Conservation (phyloP, 163 green algal species). For the Chloromonas sp. region DNA sequence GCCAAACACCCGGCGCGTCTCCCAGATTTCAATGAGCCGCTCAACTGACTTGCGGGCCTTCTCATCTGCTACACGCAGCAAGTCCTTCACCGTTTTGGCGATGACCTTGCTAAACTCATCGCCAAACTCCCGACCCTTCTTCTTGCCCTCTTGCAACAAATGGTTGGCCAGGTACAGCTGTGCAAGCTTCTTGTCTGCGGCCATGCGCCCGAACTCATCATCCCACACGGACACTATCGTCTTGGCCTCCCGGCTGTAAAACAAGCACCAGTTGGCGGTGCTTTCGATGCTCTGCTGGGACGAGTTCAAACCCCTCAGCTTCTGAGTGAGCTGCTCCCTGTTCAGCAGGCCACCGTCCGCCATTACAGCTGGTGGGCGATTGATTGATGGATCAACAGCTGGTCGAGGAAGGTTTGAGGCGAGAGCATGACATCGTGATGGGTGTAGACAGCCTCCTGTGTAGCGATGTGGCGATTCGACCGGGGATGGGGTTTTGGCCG, state of each 20-base stretch:
- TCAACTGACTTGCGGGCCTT: conserved; percentile 27
- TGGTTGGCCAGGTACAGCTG: conserved; percentile 90
- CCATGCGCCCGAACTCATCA: conserved; percentile 55
- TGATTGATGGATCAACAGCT: no score
- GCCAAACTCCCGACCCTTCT: conserved; percentile 76
- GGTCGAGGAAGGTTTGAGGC: no score
- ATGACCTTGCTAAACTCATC: conserved; percentile 28
- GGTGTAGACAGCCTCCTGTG: no score
- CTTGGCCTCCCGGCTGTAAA: conserved; percentile 60
- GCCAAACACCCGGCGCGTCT: conserved; percentile 51
- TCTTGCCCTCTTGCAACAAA: conserved; percentile 72
- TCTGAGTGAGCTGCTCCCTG: not conserved
- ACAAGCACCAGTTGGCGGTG: conserved; percentile 65
- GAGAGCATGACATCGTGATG: no score
- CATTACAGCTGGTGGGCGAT: no score
- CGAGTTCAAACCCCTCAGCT: not conserved
- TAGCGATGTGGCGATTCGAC: no score
- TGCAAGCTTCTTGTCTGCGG: conserved; percentile 48
- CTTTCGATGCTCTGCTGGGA: conserved; percentile 81
- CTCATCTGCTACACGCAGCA: conserved; percentile 50
- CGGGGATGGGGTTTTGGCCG: no score
- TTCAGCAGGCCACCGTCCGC: not conserved
- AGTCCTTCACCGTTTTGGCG: conserved; percentile 12
- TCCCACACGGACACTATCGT: conserved; percentile 73
- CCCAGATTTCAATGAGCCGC: conserved; percentile 54